Evolutionary conservation across 495 filamentous ascomycete genomes (phyloP), one percentile per base, ranked within the genome.

Genomic region (Penicillium longicatenatum): DNA sequence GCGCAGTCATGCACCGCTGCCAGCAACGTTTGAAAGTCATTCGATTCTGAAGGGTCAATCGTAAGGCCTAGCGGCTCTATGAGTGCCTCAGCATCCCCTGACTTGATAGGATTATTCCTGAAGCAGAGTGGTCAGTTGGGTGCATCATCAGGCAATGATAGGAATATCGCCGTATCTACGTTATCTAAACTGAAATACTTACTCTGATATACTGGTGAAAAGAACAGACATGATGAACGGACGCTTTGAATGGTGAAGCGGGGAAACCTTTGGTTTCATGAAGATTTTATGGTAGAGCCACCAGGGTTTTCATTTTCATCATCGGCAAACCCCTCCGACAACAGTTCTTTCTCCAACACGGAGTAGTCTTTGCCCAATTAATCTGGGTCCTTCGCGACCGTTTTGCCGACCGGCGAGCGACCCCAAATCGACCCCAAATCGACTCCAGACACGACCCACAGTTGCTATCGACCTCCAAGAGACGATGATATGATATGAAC

Each of bases 1-100:
- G 70, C 70, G 24, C 70, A 73, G 41, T 73, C 70, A 44, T 73
- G 70, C 0, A 71, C 64, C 14, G 70, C 69, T 42, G 70, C 70
- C 6, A 73, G 60, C 4, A 73, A 62, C 0, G 64, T 73, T 11
- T 68, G 60, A 48, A 71, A 73, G 51, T 73, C 70, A 16, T 60
- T 46, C 11, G 59, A 54, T 30, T 73, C 70, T 10, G 57, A 51
- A 1, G 64, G 61, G 22, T 65, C 61, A 24, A 73, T 67, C n/a
- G 64, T 64, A n/a, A 73, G 54, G 12, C 69, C 70, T 6, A 73
- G 50, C 6, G 52, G 55, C 8, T 53, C 14, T 6, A 71, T 45
- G 37, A 73, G 63, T 12, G 50, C 55, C 37, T 70, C 51, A 3
- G 63, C 68, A 59, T 73, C 70, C 11, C 55, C 69, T 7, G 52